Percentiles rank a stretch among this genome's conserved stretches.
These are phyloP conservation scores for Meyerozyma elateridarum DNA, from an alignment of 1,139 yeast genomes.

Conservation along the genomic window DNA sequence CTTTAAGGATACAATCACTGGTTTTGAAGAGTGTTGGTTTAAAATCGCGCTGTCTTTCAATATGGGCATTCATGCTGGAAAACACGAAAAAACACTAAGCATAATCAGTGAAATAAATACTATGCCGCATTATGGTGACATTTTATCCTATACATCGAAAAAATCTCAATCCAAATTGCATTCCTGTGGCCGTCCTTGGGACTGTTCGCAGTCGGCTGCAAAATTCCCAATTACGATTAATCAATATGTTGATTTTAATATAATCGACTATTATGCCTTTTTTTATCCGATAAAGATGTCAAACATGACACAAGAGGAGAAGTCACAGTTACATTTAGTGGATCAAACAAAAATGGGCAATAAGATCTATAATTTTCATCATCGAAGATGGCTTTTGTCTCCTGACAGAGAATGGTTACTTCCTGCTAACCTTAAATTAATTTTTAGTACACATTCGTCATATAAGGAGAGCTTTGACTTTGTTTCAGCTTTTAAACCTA, in stretches of 20 bases:
- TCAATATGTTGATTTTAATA: conserved; percentile 40
- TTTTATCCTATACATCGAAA: neutral
- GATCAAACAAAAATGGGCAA: conserved; percentile 21
- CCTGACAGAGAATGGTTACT: conserved; percentile 26
- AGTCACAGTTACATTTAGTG: conserved; percentile 12
- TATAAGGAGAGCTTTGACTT: conserved; percentile 41
- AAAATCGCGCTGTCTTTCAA: conserved; percentile 20
- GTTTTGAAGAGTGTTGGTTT: conserved; percentile 57
- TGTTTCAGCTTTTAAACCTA: conserved; percentile 33
- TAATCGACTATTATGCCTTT: conserved; percentile 28
- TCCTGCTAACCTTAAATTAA: conserved; percentile 35
- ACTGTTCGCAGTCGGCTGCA: conserved; percentile 6
- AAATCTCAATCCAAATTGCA: conserved; percentile 17
- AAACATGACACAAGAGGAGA: conserved; percentile 14
- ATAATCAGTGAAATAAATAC: neutral
- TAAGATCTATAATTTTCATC: conserved; percentile 19
- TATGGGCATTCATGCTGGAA: conserved; percentile 1
- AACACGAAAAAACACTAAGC: neutral
- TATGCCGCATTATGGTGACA: neutral
- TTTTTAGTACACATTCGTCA: conserved; percentile 55
- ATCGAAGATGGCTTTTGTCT: conserved; percentile 27
- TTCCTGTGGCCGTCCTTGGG: conserved; percentile 21
- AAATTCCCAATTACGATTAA: conserved; percentile 23
- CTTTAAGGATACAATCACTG: conserved; percentile 40
- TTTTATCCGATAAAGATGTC: conserved; percentile 23